Base-by-base conservation (phyloP, 2,329 filamentous ascomycete genomes). In the Fusarium ramigenum region DNA sequence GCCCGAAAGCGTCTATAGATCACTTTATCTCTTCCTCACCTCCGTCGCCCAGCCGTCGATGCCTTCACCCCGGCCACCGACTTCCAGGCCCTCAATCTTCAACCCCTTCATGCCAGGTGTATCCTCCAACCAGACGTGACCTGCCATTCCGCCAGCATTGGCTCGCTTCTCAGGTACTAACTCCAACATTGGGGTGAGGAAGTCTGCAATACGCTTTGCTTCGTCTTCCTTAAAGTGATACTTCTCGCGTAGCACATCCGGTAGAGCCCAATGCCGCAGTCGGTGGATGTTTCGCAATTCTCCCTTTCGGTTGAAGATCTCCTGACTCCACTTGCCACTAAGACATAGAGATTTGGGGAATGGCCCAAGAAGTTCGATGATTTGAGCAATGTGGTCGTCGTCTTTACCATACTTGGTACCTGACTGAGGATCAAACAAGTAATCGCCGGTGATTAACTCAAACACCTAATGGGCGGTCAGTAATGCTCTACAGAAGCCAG, bases 331-430 rank as follows among this genome's bases (percentile, higher is more conserved):
- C 84, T 98, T 98, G 58, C 96, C 96, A 3, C 93, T 93, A 61
- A 97, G 89, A 83, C 94, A 98, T 56, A 98, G 88, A 9, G 93
- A 93, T 82, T 97, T 97, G 60, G 96, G 96, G 80, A 98, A 98
- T 2, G 93, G 92, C 14, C 96, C 96, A 23, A 99, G 90, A 9
- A 99, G 88, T 83, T 99, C 96, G 81, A 99, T 98, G 78, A 99
- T 98, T 81, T 99, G 96, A 15, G 96, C 96, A 75, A 99, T 98
- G 84, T 99, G 96, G 80, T 99, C 96, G 84, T 99, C 96, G 80
- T 99, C 96, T 85, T 99, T 99, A 80, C 96, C 96, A 82, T 99
- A 99, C 84, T 98, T 98, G 46, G 96, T 98, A 72, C 96, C 96
- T 2, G 96, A 98, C 84, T 99, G 96, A 0, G 96, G 96, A 79